Base-by-base conservation (phyloP, 2,329 filamentous ascomycete genomes). In the Chaetomiaceae sp. region DNA sequence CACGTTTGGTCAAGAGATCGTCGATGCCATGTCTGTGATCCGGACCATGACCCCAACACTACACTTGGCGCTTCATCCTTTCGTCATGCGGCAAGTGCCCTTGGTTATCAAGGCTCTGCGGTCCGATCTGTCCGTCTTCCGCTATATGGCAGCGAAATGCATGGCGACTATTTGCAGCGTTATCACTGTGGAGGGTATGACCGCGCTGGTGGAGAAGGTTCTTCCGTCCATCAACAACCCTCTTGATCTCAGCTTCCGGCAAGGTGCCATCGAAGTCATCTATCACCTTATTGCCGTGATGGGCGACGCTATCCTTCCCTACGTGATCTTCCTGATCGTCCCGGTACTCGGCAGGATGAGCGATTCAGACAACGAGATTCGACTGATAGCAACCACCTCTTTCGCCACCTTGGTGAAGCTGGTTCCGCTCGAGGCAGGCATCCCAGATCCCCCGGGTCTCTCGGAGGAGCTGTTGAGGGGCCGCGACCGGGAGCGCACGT, bases 261-360 rank as follows among this genome's bases (percentile, higher is more conserved):
- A 99, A 73, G 94, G 94, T 58, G 90, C 90, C 5, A 94, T 95
- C 53, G 94, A 99, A 71, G 90, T 85, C 62, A 88, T 99, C 55
- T 99, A 99, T 67, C 94, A 99, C 70, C 76, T 99, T 54, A 99
- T 99, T 59, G 89, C 95, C 55, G 91, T 96, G 47, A 99, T 99
- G 94, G 94, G 95, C 57, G 94, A 97, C 67, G 81, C 83, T 33
- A 99, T 99, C 53, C 73, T 99, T 27, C 94, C 95, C 3, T 99
- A 99, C 65, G 94, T 99, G 58, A 96, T 99, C 64, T 99, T 99
- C 82, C 82, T 99, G 60, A 95, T 99, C 54, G 95, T 97, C 11
- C 94, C 94, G 13, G 94, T 99, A 4, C 79, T 99, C 46, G 94
- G 94, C 49, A 86, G 94, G 40, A 99, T 99, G 94, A 97, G 94